A percentile compares a stretch with the other conserved stretches of the same genome.
Evolutionary conservation across 1,284 basidiomycete genomes (phyloP).

Genomic region (Fomitopsis pinicola): DNA sequence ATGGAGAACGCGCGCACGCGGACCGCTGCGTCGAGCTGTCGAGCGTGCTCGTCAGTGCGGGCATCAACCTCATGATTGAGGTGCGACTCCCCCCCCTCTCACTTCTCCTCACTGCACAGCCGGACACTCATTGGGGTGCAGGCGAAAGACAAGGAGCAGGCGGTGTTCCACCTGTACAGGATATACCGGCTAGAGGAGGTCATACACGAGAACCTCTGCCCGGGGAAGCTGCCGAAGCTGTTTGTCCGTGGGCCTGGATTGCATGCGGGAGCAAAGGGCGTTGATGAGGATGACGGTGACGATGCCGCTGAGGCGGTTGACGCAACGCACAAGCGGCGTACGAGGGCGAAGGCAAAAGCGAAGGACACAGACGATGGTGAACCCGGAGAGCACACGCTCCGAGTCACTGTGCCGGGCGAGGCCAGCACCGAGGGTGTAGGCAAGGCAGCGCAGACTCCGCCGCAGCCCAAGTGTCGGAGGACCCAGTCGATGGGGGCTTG

Average conservation of each 20-base stretch:
- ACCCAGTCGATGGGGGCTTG: no score
- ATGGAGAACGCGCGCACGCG: conserved; percentile 87
- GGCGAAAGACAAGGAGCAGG: conserved; percentile 91
- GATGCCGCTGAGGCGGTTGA: background rate
- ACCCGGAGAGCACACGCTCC: no score
- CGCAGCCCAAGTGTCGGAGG: no score
- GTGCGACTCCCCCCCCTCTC: conserved; percentile 16
- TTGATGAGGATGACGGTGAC: background rate
- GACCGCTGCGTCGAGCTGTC: conserved; percentile 74
- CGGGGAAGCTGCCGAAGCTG: conserved; percentile 34
- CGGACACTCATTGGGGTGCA: conserved; percentile 13
- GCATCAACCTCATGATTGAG: conserved; percentile 87
- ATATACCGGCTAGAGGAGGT: conserved; percentile 73
- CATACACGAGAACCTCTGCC: conserved; percentile 43
- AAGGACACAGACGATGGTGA: background rate
- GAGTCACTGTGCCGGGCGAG: no score
- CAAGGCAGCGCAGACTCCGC: no score
- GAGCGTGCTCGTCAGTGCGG: conserved; percentile 33
- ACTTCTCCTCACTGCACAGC: no score
- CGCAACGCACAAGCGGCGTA: background rate
- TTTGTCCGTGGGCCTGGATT: conserved; percentile 29
- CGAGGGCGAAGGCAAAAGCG: background rate
- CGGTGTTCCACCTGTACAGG: conserved; percentile 81
- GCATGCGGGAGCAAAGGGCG: conserved; percentile 7
- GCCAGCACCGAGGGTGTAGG: no score